Conservation (phyloP, 768 basidiomycete genomes). For the Lentinula detonsa region DNA sequence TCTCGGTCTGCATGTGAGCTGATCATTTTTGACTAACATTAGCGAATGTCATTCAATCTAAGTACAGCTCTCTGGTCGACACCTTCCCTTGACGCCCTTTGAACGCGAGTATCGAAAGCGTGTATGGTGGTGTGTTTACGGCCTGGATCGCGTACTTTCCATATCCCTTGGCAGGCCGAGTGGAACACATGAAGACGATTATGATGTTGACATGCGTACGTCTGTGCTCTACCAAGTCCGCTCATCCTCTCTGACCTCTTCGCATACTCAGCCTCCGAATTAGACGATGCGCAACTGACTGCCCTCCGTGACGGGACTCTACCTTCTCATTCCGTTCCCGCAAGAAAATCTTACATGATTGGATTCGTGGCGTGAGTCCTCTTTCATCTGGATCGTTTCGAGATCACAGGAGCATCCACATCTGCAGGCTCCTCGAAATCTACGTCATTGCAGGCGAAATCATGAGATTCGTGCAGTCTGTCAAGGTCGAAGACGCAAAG, state of each 20-base stretch:
- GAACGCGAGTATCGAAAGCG: slow-evolving; percentile 14
- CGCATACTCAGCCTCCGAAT: slow-evolving; percentile 8
- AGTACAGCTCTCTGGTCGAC: slow-evolving; percentile 9
- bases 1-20: slow-evolving; percentile 13
- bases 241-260: not conserved
- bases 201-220: slow-evolving; percentile 14
- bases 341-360: slow-evolving; percentile 9
- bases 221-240: not conserved
- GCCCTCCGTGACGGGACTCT: slow-evolving; percentile 6
- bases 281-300: slow-evolving; percentile 12
- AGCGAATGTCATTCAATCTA: not conserved
- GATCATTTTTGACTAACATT: not conserved
- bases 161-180: slow-evolving; percentile 14
- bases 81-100: slow-evolving; percentile 6
- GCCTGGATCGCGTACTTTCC: slow-evolving; percentile 13
- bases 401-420: not conserved
- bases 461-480: slow-evolving; percentile 12
- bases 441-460: slow-evolving; percentile 14
- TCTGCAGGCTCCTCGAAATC: slow-evolving; percentile 10
- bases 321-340: not conserved
- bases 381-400: not conserved
- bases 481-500: slow-evolving; percentile 8
- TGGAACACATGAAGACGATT: slow-evolving; percentile 14
- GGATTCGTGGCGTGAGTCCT: slow-evolving; percentile 13
- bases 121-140: slow-evolving; percentile 17